Evolutionary conservation across 805 yeast species (phyloP).

Genomic region (Hanseniaspora pseudoguilliermondii): DNA sequence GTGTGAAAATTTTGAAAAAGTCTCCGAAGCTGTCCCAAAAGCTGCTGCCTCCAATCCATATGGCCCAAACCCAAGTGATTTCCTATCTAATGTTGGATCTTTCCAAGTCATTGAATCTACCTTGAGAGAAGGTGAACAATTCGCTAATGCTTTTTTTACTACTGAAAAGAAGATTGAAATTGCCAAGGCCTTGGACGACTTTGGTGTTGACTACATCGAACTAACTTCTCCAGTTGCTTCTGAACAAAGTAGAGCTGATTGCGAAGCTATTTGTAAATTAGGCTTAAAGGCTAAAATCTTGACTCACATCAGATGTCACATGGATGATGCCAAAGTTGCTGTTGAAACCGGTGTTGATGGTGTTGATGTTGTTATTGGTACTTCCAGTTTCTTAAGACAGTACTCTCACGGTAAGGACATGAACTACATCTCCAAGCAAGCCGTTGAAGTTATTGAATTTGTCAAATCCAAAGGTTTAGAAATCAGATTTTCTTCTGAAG

Average conservation of each 20-base stretch:
- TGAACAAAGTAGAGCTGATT: conserved; percentile 82
- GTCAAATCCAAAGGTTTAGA: conserved; percentile 95
- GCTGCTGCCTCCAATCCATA: conserved; percentile 56
- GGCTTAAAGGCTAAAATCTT: conserved; percentile 91
- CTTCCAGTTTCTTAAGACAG: conserved; percentile 87
- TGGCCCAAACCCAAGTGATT: conserved; percentile 92
- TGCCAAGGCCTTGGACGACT: conserved; percentile 92
- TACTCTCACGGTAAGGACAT: conserved; percentile 97
- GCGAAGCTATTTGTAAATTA: conserved; percentile 96
- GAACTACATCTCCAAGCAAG: conserved; percentile 92
- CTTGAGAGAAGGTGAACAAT: conserved; percentile 95
- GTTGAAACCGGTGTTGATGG: conserved; percentile 98
- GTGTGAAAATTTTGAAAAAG: conserved; percentile 29
- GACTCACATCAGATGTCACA: conserved; percentile 95
- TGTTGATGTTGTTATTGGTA: conserved; percentile 95
- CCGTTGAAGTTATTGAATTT: conserved; percentile 91
- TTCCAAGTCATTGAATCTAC: conserved; percentile 93
- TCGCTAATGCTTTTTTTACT: conserved; percentile 90
- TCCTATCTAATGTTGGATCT: conserved; percentile 70
- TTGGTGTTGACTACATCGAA: conserved; percentile 96
- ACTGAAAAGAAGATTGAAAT: conserved; percentile 93
- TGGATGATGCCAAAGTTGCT: conserved; percentile 96
- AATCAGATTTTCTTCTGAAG: conserved; percentile 93
- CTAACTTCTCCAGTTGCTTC: conserved; percentile 96
- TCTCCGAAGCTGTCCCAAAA: conserved; percentile 28